Evolutionary conservation across 2,329 filamentous ascomycete species (phyloP), one percentile per base, ranked within the genome.

Genomic region (Cytospora piceae): DNA sequence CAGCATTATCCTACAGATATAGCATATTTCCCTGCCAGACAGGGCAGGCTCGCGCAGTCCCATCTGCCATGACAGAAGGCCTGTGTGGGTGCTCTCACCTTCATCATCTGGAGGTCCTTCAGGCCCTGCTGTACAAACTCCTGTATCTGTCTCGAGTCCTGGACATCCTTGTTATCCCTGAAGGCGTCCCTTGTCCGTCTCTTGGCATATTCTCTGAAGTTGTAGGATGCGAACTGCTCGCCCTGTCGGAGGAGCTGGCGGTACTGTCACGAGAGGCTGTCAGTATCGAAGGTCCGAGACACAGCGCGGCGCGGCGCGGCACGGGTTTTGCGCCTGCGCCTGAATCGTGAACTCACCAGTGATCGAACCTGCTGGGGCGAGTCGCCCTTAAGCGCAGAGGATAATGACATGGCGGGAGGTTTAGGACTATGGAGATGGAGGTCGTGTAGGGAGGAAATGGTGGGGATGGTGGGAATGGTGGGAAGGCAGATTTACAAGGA

Each of bases 171-270:
- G 78, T 96, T 85, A 77, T 96, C 93, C 73, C 90, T 87, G 79
- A 98, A 99, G 5, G 92, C 90, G 82, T 98, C 95, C 76, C 86
- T 87, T 76, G 95, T 97, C 78, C 94, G 87, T 75, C 95, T 90
- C 79, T 89, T 91, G 62, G 95, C 94, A 79, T 99, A 99, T 78
- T 97, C 94, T 80, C 95, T 88, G 85, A 97, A 99, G 81, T 98
- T 99, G 83, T 98, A 99, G 72, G 91, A 88, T 69, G 93, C 87
- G 78, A 99, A 98, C 75, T 97, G 91, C 68, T 85, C 84, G 69
- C 93, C 89, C 77, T 95, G 91, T 72, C 94, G 91, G 73, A 98
- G 83, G 73, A 99, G 83, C 74, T 94, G 94, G 71, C 95, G 94
- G 80, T 97, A 98, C 94, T 97, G 70, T 20, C 58, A 42, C 14